Percentiles rank a stretch among this genome's conserved stretches.
phyloP scores from a whole-genome alignment of 2,329 filamentous ascomycete genomes.

The Emmonsiellopsis sp. region DNA sequence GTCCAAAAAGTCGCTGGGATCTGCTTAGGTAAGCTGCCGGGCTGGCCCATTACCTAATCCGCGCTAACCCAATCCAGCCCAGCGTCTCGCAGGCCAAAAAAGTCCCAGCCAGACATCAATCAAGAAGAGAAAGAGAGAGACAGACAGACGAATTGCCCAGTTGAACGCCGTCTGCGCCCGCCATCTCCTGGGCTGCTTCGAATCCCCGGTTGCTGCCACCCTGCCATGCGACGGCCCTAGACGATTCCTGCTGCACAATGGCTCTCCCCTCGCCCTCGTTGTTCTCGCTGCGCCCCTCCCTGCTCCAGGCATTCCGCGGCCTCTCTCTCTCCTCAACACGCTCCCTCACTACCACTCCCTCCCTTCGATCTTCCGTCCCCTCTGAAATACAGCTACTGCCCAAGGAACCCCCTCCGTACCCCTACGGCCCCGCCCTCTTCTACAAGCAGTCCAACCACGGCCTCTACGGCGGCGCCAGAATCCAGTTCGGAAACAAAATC shows the following conservation, averaged over 20 bases:
- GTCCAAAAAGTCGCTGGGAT: no score
- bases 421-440: conserved; percentile 34
- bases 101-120: no score
- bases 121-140: no score
- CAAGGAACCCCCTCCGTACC: conserved; percentile 36
- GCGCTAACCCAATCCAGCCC: no score
- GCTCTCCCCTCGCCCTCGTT: conserved; percentile 17
- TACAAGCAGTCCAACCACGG: conserved; percentile 41
- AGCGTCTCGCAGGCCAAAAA: no score
- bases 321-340: not conserved
- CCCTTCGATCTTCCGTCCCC: conserved; percentile 29
- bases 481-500: conserved; percentile 44
- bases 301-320: conserved; percentile 15
- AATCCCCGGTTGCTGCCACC: not conserved
- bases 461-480: conserved; percentile 38
- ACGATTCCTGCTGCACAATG: conserved; percentile 16
- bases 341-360: conserved; percentile 26
- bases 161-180: no score
- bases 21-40: no score
- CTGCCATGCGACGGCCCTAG: conserved; percentile 8
- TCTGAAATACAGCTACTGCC: conserved; percentile 21
- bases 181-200: no score
- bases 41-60: no score
- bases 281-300: conserved; percentile 23
- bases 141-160: no score